Conservation (phyloP, 805 yeast species). For the Hanseniaspora valbyensis region DNA sequence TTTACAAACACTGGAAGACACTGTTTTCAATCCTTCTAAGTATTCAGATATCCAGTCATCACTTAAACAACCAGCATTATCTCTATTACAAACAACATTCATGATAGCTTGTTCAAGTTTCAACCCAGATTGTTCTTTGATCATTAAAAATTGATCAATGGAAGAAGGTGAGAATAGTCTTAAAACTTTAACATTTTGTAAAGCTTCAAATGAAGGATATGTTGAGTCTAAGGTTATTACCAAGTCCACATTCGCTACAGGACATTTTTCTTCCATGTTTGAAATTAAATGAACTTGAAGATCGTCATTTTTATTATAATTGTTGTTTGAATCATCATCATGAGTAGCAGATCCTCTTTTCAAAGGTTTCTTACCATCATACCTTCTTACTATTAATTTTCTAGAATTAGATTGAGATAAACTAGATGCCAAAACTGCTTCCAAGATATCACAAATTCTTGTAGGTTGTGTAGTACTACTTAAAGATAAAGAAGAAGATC, state of each 20-base stretch:
- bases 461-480: constrained; percentile 12
- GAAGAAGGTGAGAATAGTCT: constrained; percentile 5
- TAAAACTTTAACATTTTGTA: constrained; percentile 4
- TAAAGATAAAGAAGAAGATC: constrained; percentile 1
- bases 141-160: constrained; percentile 9
- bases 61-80: constrained; percentile 3
- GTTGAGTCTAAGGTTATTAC: constrained; percentile 49
- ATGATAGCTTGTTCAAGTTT: background rate
- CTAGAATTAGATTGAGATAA: background rate
- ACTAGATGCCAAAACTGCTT: constrained; percentile 57
- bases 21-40: background rate
- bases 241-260: constrained; percentile 15
- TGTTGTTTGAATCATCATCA: background rate
- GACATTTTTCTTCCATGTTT: constrained; percentile 26
- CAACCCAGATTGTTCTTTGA: background rate
- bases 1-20: background rate
- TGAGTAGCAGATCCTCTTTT: constrained; percentile 27
- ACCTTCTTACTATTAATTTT: constrained; percentile 44
- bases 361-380: constrained; percentile 47
- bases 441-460: constrained; percentile 51
- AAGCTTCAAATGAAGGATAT: constrained; percentile 18
- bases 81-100: constrained; percentile 11
- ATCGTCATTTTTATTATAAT: background rate
- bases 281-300: constrained; percentile 38
- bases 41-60: constrained; percentile 9